A percentile compares a stretch with the other conserved stretches of the same genome.
Evolutionary conservation across 2,329 filamentous ascomycete genomes (phyloP).

Genomic region (Epichloe uncinata): DNA sequence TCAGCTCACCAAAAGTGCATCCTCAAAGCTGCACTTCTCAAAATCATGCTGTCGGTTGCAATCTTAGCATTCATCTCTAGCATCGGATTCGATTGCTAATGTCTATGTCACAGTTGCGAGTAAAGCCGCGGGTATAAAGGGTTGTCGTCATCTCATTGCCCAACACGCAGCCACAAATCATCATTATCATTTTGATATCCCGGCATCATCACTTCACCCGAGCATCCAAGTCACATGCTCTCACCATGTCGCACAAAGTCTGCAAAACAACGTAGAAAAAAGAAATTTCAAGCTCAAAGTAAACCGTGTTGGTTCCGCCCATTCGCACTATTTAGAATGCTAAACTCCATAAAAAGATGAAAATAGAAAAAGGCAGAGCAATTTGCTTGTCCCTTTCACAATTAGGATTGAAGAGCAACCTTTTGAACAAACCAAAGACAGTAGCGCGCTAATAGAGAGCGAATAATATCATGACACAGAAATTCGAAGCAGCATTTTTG

Average conservation of each 20-base stretch:
- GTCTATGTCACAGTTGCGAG: background rate
- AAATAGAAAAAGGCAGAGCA: background rate
- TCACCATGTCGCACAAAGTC: background rate
- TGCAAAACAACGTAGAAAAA: background rate
- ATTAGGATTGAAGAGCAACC: no score
- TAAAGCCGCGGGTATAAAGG: background rate
- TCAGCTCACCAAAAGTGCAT: no score
- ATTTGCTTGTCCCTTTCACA: background rate
- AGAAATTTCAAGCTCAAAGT: background rate
- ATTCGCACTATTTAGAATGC: background rate
- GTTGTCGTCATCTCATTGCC: background rate
- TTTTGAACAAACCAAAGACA: background rate
- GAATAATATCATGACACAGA: no score
- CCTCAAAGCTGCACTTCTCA: no score
- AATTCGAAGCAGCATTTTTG: no score
- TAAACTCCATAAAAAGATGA: background rate
- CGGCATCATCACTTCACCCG: background rate
- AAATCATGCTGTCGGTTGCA: no score
- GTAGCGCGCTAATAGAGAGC: no score
- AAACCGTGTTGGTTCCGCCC: background rate
- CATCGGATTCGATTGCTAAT: no score
- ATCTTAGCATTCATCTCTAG: no score
- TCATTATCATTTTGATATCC: background rate
- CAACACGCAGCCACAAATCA: background rate
- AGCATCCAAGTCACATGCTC: background rate